These are phyloP conservation scores for Ustilago xerochloae DNA, from an alignment of 1,284 basidiomycete genomes.

Conservation along the genomic window DNA sequence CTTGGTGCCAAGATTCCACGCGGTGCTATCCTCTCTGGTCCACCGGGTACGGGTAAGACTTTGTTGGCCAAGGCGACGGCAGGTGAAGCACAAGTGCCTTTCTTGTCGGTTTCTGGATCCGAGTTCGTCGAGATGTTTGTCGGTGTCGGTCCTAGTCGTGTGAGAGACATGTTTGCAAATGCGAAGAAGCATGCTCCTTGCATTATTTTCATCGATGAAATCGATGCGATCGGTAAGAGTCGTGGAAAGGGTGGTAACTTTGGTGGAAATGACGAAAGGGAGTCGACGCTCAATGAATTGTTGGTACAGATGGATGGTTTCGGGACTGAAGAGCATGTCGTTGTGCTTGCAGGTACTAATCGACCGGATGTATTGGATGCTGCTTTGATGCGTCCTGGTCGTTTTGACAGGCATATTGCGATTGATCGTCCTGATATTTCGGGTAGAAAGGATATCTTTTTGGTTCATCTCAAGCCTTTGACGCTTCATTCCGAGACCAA, in stretches of 20 bases:
- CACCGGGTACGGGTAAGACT: conserved; percentile 98
- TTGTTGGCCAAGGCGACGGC: conserved; percentile 97
- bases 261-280: conserved; percentile 97
- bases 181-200: conserved; percentile 98
- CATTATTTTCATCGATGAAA: conserved; percentile 77
- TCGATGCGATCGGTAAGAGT: conserved; percentile 95
- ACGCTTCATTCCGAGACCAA: conserved; percentile 67
- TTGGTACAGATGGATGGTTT: conserved; percentile 99
- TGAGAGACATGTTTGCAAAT: conserved; percentile 94
- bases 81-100: conserved; percentile 95
- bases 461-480: conserved; percentile 89
- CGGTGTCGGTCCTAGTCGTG: conserved; percentile 95
- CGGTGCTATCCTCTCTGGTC: conserved; percentile 96
- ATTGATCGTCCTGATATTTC: conserved; percentile 95
- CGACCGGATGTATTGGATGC: conserved; percentile 94
- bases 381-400: conserved; percentile 93
- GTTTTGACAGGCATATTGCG: conserved; percentile 95
- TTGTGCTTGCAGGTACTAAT: conserved; percentile 96
- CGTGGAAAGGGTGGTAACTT: conserved; percentile 87
- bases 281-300: conserved; percentile 96
- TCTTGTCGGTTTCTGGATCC: conserved; percentile 97
- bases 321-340: conserved; percentile 92
- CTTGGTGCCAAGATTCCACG: conserved; percentile 98
- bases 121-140: conserved; percentile 99
- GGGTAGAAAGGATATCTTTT: conserved; percentile 92